Evolutionary conservation across 1,139 yeast genomes (phyloP).

Genomic region (Diutina catenulata): DNA sequence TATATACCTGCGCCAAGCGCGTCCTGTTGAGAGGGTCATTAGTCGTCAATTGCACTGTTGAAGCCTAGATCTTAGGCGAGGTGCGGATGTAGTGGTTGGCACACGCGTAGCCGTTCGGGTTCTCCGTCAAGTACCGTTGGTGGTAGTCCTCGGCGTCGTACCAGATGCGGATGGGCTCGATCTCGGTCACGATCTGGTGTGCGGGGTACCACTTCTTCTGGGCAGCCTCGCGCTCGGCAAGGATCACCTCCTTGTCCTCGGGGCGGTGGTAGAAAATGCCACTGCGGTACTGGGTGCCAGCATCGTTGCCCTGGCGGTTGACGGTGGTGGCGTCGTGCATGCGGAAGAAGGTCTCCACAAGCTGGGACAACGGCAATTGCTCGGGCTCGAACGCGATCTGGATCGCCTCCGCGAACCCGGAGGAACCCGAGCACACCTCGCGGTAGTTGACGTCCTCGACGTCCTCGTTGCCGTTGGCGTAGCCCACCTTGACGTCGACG

Average conservation of each 20-base stretch:
- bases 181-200: slow-evolving; percentile 41
- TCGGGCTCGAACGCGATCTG: slow-evolving; percentile 77
- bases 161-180: slow-evolving; percentile 59
- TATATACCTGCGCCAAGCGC: too few relatives aligned
- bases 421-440: slow-evolving; percentile 63
- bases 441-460: slow-evolving; percentile 53
- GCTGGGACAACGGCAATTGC: slow-evolving; percentile 41
- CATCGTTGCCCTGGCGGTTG: slow-evolving; percentile 69
- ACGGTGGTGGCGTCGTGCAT: slow-evolving; percentile 74
- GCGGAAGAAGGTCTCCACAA: slow-evolving; percentile 75
- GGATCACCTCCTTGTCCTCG: slow-evolving; percentile 23
- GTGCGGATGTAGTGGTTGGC: slow-evolving; percentile 57
- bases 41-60: neutral
- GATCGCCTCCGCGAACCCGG: slow-evolving; percentile 67
- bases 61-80: slow-evolving; percentile 13
- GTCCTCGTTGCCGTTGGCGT: slow-evolving; percentile 59
- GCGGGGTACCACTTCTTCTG: slow-evolving; percentile 35
- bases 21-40: too few relatives aligned
- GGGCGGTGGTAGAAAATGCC: slow-evolving; percentile 54
- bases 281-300: slow-evolving; percentile 77
- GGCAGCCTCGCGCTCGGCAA: slow-evolving; percentile 17
- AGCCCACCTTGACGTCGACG: slow-evolving; percentile 75
- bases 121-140: slow-evolving; percentile 65
- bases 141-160: slow-evolving; percentile 94
- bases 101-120: slow-evolving; percentile 82